Conservation (phyloP, 345 rosid genomes). For the Erysimum cheiranthoides region DNA sequence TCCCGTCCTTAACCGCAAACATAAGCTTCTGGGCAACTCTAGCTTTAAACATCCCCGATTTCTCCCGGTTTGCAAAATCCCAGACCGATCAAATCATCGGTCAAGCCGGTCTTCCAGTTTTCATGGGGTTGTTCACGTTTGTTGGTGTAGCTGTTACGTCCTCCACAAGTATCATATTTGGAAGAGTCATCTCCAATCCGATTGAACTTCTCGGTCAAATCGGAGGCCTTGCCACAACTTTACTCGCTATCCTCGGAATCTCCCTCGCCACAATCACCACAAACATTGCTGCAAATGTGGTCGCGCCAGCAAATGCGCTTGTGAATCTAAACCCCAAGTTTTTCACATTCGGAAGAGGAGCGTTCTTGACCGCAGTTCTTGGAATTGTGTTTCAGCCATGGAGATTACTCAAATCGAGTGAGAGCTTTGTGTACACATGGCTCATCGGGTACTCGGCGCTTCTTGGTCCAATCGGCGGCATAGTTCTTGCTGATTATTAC, state of each 20-base stretch:
- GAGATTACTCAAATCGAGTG: conserved; percentile 85
- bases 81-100: conserved; percentile 84
- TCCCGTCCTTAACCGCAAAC: conserved; percentile 92
- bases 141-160: conserved; percentile 86
- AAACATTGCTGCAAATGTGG: conserved; percentile 91
- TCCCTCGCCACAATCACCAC: conserved; percentile 85
- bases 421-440: conserved; percentile 97
- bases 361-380: conserved; percentile 77
- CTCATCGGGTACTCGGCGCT: conserved; percentile 87
- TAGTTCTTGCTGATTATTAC: conserved; percentile 78
- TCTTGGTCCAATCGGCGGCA: conserved; percentile 86
- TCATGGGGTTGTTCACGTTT: conserved; percentile 90
- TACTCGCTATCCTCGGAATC: conserved; percentile 77
- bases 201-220: conserved; percentile 76
- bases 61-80: conserved; percentile 74
- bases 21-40: conserved; percentile 94
- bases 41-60: conserved; percentile 93
- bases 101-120: conserved; percentile 82
- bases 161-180: conserved; percentile 78
- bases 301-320: conserved; percentile 92
- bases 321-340: conserved; percentile 82
- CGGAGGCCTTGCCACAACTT: conserved; percentile 67
- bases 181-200: conserved; percentile 78
- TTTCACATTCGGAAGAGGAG: conserved; percentile 86
- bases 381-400: conserved; percentile 91